Base-by-base conservation (phyloP, 352 stramenopile species). In the Phytophthora boehmeriae region DNA sequence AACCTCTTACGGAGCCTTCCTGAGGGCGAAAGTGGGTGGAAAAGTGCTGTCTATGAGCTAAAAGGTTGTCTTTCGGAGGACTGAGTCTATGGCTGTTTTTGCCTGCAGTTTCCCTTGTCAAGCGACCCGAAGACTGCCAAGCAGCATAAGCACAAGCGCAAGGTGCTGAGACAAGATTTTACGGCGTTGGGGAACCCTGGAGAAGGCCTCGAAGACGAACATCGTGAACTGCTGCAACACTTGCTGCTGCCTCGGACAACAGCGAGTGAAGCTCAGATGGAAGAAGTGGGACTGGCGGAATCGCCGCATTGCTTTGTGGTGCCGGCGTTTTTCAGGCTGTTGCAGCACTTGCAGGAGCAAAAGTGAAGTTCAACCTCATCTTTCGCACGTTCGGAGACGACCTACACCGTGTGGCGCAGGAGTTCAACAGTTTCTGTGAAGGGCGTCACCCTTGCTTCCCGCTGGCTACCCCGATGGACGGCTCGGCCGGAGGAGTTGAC, bases 401-500 rank as follows among this genome's bases (percentile, higher is more conserved):
- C 35, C 54, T 93, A 11, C 66, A 74, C 55, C 75, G 74, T 17
- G 81, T 93, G 30, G 83, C 83, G 1, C 62, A 86, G 39, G 85
- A 93, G 54, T 92, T 93, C 59, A 93, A 93, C 41, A 68, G 68
- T 35, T 93, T 93, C 47, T 93, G 85, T 50, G 73, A 88, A 50
- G 77, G 80, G 11, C 46, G 63, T 0, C 85, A 93, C 42, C 85
- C 85, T 30, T 85, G 71, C 30, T 89, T 89, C 50, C 64, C 63
- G 5, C 57, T 83, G 4, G 27, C 38, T 13, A 68, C 65, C 14
- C 63, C 69, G 28, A 89, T 93, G 80, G 76, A 93, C 46, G 84
- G 84, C 47, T 80, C 66, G 11, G 49, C 75, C 53, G 78, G 71
- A 16, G 42, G 55, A 4, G 34, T 83, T 17, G 84, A 93, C 49